A percentile compares a stretch with the other conserved stretches of the same genome.
These are phyloP conservation scores for Zygosaccharomyces gambellarensis DNA, from an alignment of 805 yeast species.

Conservation along the genomic window DNA sequence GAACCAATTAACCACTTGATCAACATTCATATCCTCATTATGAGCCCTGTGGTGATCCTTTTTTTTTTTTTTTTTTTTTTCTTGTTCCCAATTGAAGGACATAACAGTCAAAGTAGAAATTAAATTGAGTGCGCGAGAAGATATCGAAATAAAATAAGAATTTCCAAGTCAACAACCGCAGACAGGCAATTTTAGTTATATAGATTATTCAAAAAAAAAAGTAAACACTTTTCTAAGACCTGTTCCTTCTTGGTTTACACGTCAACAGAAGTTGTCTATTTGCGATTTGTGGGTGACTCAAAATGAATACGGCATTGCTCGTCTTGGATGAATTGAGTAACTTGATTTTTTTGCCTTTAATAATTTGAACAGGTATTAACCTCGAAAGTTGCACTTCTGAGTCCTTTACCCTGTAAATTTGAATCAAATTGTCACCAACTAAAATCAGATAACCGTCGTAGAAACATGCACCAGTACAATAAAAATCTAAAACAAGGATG, in stretches of 20 bases:
- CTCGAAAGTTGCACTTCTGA: conserved; percentile 25
- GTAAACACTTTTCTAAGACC: not conserved
- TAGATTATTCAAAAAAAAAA: not conserved
- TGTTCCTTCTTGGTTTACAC: conserved; percentile 9
- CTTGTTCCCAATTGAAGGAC: too few relatives aligned
- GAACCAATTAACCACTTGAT: conserved; percentile 14
- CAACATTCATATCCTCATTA: conserved; percentile 15
- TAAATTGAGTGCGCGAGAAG: not conserved
- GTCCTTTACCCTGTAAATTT: conserved; percentile 51
- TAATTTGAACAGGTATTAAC: conserved; percentile 55
- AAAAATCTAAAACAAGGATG: conserved; percentile 41
- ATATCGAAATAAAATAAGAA: not conserved
- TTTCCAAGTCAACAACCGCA: too few relatives aligned
- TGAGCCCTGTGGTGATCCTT: not conserved
- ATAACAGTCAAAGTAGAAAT: too few relatives aligned
- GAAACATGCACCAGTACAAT: conserved; percentile 39
- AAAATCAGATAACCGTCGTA: conserved; percentile 47
- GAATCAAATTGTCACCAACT: conserved; percentile 62
- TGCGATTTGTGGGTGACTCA: conserved; percentile 62
- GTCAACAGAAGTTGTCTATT: conserved; percentile 54
- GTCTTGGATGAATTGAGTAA: conserved; percentile 38
- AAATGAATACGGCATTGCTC: conserved; percentile 38
- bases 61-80: too few relatives aligned
- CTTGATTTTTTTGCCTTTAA: conserved; percentile 63
- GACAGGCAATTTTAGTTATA: not conserved